A percentile compares a stretch with the other conserved stretches of the same genome.
These are phyloP conservation scores for Pythium biforme DNA, from an alignment of 352 stramenopile species.

Conservation along the genomic window DNA sequence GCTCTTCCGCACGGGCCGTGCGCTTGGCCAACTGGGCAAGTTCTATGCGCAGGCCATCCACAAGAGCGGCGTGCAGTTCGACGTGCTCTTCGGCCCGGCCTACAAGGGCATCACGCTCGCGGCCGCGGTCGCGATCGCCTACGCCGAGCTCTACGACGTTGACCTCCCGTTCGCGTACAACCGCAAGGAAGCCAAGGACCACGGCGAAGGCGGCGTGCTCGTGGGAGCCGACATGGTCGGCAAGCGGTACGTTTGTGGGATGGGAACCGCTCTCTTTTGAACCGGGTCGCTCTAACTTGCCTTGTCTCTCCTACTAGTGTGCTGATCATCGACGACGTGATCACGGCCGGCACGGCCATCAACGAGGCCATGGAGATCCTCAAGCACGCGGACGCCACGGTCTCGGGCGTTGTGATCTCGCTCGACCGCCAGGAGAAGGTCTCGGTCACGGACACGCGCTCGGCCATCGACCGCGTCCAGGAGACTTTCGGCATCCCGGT, in stretches of 20 bases:
- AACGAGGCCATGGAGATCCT: constrained; percentile 93
- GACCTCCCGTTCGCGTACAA: constrained; percentile 98
- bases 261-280: too few species aligned
- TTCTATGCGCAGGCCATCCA: constrained; percentile 95
- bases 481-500: constrained; percentile 91
- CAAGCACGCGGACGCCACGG: constrained; percentile 87
- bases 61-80: constrained; percentile 92
- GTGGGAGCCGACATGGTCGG: constrained; percentile 94
- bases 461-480: constrained; percentile 92
- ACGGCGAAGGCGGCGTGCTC: constrained; percentile 96
- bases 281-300: too few species aligned
- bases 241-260: constrained; percentile 70
- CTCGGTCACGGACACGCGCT: constrained; percentile 90
- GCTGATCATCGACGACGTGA: constrained; percentile 99
- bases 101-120: constrained; percentile 99
- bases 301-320: constrained; percentile 70
- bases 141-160: constrained; percentile 89
- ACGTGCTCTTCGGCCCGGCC: constrained; percentile 98
- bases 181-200: constrained; percentile 99
- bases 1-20: constrained; percentile 94
- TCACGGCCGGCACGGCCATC: constrained; percentile 98
- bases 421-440: constrained; percentile 98
- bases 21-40: constrained; percentile 90
- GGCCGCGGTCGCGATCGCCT: constrained; percentile 92
- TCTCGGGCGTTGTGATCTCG: constrained; percentile 96